Percentiles rank a stretch among this genome's conserved stretches.
phyloP scores from a whole-genome alignment of 2,329 filamentous ascomycete species.

The Aspergillus sp. region DNA sequence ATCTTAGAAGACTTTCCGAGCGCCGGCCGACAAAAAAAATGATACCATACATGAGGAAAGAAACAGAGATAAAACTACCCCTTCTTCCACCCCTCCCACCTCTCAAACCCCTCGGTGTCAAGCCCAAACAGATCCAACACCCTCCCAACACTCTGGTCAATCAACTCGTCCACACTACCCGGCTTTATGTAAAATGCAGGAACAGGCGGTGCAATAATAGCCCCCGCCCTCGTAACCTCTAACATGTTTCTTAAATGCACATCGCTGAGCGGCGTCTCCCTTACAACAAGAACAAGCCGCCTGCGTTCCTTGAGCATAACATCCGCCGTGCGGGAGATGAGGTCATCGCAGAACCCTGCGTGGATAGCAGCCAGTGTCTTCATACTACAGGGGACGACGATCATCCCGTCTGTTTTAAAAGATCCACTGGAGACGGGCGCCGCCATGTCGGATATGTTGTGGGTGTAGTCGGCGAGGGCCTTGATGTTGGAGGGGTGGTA shows the following conservation, averaged over 20 bases:
- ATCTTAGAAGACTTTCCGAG: too few species aligned
- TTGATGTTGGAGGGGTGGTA: constrained; percentile 43
- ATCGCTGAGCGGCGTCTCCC: constrained; percentile 54
- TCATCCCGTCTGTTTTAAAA: constrained; percentile 52
- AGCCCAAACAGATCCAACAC: constrained; percentile 53
- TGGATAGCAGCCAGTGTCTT: constrained; percentile 53
- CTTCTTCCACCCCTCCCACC: constrained; percentile 20
- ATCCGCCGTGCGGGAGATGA: constrained; percentile 53
- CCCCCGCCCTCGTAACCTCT: constrained; percentile 41
- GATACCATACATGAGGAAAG: neutral
- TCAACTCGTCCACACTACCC: constrained; percentile 45
- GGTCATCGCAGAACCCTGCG: constrained; percentile 49
- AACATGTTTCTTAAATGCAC: constrained; percentile 55
- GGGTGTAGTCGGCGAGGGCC: constrained; percentile 44
- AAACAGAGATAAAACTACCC: neutral
- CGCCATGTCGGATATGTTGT: constrained; percentile 51
- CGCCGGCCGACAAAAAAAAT: too few species aligned
- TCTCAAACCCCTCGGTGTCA: constrained; percentile 45
- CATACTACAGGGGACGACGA: constrained; percentile 55
- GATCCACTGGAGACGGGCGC: constrained; percentile 53
- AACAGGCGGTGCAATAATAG: constrained; percentile 52
- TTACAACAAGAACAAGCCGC: constrained; percentile 44
- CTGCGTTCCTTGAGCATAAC: constrained; percentile 53
- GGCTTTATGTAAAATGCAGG: constrained; percentile 52
- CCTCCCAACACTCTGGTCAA: constrained; percentile 53